Percentiles rank a stretch among this genome's conserved stretches.
These are phyloP conservation scores for Cyclospora cayetanensis DNA, from an alignment of 169 alveolate species.

Conservation along the genomic window DNA sequence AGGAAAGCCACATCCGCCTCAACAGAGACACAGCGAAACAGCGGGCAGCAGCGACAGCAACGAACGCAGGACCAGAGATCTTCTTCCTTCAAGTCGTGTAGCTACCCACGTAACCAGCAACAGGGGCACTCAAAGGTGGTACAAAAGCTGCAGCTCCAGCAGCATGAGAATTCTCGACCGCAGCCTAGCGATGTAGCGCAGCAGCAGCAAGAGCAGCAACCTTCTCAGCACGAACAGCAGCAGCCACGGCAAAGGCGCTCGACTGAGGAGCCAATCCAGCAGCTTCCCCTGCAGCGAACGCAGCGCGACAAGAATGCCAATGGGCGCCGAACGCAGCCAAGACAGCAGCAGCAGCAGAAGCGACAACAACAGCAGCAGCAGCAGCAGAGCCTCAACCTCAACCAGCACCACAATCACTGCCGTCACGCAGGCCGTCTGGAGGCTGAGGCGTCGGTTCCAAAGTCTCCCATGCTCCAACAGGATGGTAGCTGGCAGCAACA, in stretches of 20 bases:
- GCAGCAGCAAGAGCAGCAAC: not conserved
- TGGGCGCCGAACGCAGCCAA: not conserved
- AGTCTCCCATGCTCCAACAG: too few relatives aligned
- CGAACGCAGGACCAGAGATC: not conserved
- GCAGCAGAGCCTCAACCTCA: conserved; percentile 11
- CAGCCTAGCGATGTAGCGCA: not conserved
- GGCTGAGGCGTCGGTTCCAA: too few relatives aligned
- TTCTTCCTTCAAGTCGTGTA: not conserved
- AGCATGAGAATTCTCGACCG: not conserved
- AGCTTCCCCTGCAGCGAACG: conserved; percentile 1
- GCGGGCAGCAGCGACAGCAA: not conserved
- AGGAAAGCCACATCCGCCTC: too few relatives aligned
- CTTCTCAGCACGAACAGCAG: not conserved
- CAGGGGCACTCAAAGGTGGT: too few relatives aligned
- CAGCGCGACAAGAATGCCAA: not conserved
- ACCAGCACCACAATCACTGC: too few relatives aligned
- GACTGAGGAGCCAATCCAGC: not conserved
- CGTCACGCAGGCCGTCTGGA: too few relatives aligned
- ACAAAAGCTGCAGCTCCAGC: conserved; percentile 7
- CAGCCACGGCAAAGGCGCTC: not conserved
- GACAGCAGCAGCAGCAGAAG: not conserved
- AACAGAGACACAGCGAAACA: too few relatives aligned
- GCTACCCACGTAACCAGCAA: not conserved
- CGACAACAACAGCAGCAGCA: not conserved
- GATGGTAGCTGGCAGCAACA: not conserved